Percentiles rank a stretch among this genome's conserved stretches.
phyloP scores from a whole-genome alignment of 331 rosid species.

The Telfairia occidentalis region DNA sequence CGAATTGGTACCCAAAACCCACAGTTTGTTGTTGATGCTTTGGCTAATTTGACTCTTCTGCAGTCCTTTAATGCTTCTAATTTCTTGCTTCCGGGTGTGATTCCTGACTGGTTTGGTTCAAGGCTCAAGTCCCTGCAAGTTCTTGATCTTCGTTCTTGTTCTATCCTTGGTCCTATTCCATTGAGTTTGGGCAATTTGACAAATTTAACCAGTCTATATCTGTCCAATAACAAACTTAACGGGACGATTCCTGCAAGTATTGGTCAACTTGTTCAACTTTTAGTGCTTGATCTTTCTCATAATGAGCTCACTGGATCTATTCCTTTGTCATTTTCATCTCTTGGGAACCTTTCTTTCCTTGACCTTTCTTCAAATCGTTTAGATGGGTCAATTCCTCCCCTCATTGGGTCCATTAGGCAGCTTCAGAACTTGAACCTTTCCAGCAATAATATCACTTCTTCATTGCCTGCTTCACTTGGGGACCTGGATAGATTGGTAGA shows the following conservation, averaged over 20 bases:
- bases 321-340: slow-evolving; percentile 37
- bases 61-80: slow-evolving; percentile 68
- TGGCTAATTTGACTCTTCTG: slow-evolving; percentile 60
- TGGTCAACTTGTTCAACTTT: slow-evolving; percentile 49
- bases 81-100: slow-evolving; percentile 55
- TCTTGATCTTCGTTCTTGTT: slow-evolving; percentile 81
- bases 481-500: slow-evolving; percentile 50
- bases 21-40: slow-evolving; percentile 52
- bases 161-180: slow-evolving; percentile 52
- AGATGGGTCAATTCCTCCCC: slow-evolving; percentile 40
- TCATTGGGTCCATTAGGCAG: slow-evolving; percentile 46
- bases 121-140: slow-evolving; percentile 31
- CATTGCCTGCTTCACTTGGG: slow-evolving; percentile 53
- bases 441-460: slow-evolving; percentile 36
- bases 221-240: slow-evolving; percentile 52
- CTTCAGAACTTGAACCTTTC: slow-evolving; percentile 69
- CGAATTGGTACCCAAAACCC: slow-evolving; percentile 59
- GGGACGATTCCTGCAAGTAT: slow-evolving; percentile 51
- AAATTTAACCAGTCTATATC: slow-evolving; percentile 43
- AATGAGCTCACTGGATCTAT: slow-evolving; percentile 46
- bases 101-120: slow-evolving; percentile 71
- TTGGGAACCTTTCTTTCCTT: slow-evolving; percentile 48
- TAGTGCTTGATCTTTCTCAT: slow-evolving; percentile 57
- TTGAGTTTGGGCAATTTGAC: slow-evolving; percentile 49
- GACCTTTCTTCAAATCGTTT: slow-evolving; percentile 55